Conservation (phyloP, 2,329 filamentous ascomycete genomes). For the Drechslera avenae region DNA sequence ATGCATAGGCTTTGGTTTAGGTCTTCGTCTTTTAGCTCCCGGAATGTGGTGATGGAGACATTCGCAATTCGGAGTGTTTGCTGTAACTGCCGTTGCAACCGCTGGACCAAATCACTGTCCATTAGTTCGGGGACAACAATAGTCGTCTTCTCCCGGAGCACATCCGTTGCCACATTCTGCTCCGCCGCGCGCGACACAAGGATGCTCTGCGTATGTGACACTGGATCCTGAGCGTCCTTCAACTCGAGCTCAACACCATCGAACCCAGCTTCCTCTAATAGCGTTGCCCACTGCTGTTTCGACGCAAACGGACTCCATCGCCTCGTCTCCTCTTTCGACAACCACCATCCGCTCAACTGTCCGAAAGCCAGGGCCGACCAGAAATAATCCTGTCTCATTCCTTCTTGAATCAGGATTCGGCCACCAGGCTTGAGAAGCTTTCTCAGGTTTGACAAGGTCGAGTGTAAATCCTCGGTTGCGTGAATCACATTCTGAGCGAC, state of each 20-base stretch:
- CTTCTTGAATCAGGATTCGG: background rate
- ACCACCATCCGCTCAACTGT: conserved; percentile 2
- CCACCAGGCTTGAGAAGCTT: background rate
- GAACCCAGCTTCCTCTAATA: background rate
- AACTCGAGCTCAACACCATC: conserved; percentile 1
- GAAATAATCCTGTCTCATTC: conserved; percentile 1
- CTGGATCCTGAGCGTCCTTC: background rate
- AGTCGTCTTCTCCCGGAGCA: background rate
- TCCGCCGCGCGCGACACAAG: background rate
- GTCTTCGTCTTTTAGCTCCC: background rate
- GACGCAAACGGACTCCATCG: conserved; percentile 1
- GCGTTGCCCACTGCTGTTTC: background rate
- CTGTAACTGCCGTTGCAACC: background rate
- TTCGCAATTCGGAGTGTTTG: background rate
- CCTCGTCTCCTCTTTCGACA: conserved; percentile 2
- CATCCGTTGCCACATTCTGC: background rate
- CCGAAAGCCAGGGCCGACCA: conserved; percentile 1
- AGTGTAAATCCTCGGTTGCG: background rate
- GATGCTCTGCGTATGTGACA: conserved; percentile 2
- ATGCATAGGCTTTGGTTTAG: background rate
- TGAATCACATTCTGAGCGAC: conserved; percentile 1
- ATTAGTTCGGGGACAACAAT: background rate
- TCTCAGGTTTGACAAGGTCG: background rate
- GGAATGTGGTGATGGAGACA: background rate
- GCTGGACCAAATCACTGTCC: background rate